phyloP scores from a whole-genome alignment of 2,329 filamentous ascomycete species.

The Cryphonectria nitschkei region DNA sequence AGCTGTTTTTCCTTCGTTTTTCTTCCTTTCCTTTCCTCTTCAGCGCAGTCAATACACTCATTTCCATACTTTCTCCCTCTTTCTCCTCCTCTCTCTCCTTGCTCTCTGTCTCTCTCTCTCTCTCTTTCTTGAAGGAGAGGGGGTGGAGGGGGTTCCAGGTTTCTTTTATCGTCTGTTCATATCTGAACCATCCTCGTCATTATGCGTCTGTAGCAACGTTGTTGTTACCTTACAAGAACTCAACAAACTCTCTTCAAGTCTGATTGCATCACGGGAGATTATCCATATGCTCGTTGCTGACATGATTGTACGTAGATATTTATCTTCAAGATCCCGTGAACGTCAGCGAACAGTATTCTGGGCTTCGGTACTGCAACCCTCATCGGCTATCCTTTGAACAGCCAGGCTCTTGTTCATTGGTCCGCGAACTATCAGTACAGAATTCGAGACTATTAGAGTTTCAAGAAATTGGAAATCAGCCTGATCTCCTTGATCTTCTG shows the following conservation, averaged over 20 bases:
- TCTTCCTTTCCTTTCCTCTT: too few species aligned
- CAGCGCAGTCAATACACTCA: too few species aligned
- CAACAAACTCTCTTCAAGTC: too few species aligned
- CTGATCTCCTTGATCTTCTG: slow-evolving; percentile 27
- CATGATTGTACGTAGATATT: not conserved
- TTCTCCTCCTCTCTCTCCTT: too few species aligned
- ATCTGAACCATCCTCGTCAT: not conserved
- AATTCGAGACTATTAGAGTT: not conserved
- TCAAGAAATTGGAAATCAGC: not conserved
- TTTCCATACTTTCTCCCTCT: too few species aligned
- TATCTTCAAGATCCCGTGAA: slow-evolving; percentile 16
- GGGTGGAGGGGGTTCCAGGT: too few species aligned
- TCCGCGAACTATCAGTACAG: not conserved
- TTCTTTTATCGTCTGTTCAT: not conserved
- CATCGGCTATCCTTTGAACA: slow-evolving; percentile 11
- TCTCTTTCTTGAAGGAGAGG: too few species aligned
- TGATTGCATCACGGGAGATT: not conserved
- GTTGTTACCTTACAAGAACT: too few species aligned
- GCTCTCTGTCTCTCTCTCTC: too few species aligned
- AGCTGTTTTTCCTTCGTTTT: too few species aligned
- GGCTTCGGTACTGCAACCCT: slow-evolving; percentile 21
- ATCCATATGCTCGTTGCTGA: not conserved
- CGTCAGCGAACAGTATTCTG: not conserved
- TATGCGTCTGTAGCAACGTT: too few species aligned
- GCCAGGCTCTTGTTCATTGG: not conserved